Conservation (phyloP, 306 rosid species). For the Rosa persica region DNA sequence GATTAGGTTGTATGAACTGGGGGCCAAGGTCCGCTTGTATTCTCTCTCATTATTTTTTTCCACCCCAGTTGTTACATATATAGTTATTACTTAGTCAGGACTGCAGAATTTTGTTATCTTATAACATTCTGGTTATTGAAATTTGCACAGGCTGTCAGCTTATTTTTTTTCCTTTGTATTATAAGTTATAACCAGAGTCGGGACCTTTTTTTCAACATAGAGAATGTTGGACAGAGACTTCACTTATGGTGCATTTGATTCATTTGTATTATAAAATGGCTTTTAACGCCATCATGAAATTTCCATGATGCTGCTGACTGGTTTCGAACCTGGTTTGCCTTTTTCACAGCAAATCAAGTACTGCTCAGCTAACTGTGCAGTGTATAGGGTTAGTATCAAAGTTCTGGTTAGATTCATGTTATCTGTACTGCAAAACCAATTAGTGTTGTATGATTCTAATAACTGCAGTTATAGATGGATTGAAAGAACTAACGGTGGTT, state of each 20-base stretch:
- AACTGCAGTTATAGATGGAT: neutral
- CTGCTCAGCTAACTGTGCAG: neutral
- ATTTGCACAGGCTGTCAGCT: constrained; percentile 64
- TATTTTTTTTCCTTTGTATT: constrained; percentile 27
- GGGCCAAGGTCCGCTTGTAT: constrained; percentile 58
- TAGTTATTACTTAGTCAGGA: constrained; percentile 71
- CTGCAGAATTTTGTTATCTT: constrained; percentile 64
- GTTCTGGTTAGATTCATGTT: neutral
- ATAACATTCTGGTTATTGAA: constrained; percentile 68
- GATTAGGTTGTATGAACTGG: constrained; percentile 65
- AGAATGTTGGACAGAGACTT: constrained; percentile 25
- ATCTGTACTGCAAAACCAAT: neutral
- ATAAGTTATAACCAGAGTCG: constrained; percentile 27
- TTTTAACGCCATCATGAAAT: neutral
- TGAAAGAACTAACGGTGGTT: neutral
- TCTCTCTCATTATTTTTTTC: constrained; percentile 38
- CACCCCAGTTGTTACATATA: constrained; percentile 57
- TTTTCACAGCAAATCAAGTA: neutral
- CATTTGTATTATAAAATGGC: constrained; percentile 20
- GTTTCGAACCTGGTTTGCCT: neutral
- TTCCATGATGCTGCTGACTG: neutral
- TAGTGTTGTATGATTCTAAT: neutral
- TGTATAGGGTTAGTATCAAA: neutral
- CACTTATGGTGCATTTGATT: constrained; percentile 17
- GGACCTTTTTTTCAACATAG: constrained; percentile 10